Evolutionary conservation across 495 filamentous ascomycete species (phyloP), one percentile per base, ranked within the genome.

Genomic region (Penicillium longicatenatum): DNA sequence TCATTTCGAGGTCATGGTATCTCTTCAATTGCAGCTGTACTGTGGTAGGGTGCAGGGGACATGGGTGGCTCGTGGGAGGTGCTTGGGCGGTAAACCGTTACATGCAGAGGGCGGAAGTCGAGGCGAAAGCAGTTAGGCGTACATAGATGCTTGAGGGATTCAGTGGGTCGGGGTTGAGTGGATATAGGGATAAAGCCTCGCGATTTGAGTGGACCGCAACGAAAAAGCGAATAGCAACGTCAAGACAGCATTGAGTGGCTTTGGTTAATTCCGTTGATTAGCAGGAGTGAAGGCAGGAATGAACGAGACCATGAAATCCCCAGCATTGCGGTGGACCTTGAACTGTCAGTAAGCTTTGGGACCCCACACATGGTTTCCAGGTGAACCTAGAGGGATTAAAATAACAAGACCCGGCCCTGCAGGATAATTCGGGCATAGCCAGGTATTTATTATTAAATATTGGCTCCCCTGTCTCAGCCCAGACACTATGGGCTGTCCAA

Each of bases 361-460:
- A 39, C 37, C 37, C 37, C 37, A 39, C 37, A 16, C 14, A 39
- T 39, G 37, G 37, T 39, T 39, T 39, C 37, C 37, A 17, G 37
- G 37, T 39, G 37, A 39, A 39, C 37, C 14, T n/a, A 10, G 31
- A 35, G 31, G 10, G 37, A 39, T n/a, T 17, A 4, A 39, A 39
- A 39, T 39, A 39, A 39, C 37, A 39, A 39, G 16, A n/a, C 37
- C 14, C 37, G 31, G 37, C 37, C 16, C 37, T 39, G 37, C 37
- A 39, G 37, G 35, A 39, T 35, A 26, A 26, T 35, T 39, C 16
- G 16, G 35, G 37, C 3, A 39, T 39, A 39, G 37, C 37, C 37
- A 39, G 37, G 16, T 24, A 46, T 21, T 46, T 46, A 46, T 45
- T 46, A 31, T 55, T 39, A 11, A 29, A 55, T 14, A 16, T 44